These are phyloP conservation scores for Coniferiporia weirii DNA, from an alignment of 1,284 basidiomycete species.

Conservation along the genomic window DNA sequence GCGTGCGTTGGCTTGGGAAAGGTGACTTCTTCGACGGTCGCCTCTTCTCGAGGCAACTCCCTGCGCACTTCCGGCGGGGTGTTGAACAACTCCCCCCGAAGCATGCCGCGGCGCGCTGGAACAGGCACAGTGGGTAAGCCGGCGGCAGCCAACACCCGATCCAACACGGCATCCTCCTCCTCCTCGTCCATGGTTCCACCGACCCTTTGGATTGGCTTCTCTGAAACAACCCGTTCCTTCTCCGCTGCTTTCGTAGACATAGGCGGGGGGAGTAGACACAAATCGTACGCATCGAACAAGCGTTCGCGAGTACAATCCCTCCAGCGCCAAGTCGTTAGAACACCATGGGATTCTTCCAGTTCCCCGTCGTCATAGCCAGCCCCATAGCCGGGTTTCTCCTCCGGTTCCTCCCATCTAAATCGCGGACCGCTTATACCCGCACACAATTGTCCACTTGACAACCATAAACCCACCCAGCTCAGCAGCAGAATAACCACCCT, in stretches of 20 bases:
- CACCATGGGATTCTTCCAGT: slow-evolving; percentile 33
- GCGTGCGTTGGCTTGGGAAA: slow-evolving; percentile 31
- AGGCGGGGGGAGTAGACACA: slow-evolving; percentile 54
- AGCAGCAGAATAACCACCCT: slow-evolving; percentile 55
- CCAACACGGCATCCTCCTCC: slow-evolving; percentile 44
- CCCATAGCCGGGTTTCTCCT: slow-evolving; percentile 39
- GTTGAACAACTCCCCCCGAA: slow-evolving; percentile 60
- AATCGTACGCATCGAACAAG: slow-evolving; percentile 73
- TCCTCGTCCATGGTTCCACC: slow-evolving; percentile 15
- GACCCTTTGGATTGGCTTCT: slow-evolving; percentile 5
- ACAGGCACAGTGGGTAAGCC: slow-evolving; percentile 49
- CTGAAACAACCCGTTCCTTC: slow-evolving; percentile 1
- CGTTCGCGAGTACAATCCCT: slow-evolving; percentile 62
- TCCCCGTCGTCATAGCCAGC: slow-evolving; percentile 33
- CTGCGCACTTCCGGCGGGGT: slow-evolving; percentile 33
- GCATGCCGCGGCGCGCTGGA: slow-evolving; percentile 47
- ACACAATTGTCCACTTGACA: slow-evolving; percentile 65
- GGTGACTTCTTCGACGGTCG: slow-evolving; percentile 26
- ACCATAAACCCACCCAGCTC: slow-evolving; percentile 71
- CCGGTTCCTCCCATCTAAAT: slow-evolving; percentile 75
- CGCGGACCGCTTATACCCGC: slow-evolving; percentile 79
- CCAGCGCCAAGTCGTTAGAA: slow-evolving; percentile 56
- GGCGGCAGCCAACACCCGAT: slow-evolving; percentile 64
- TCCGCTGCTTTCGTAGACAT: slow-evolving; percentile 23
- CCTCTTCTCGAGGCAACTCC: slow-evolving; percentile 38